Conservation (phyloP, 2,329 filamentous ascomycete genomes). For the Ceratocystis variospora region DNA sequence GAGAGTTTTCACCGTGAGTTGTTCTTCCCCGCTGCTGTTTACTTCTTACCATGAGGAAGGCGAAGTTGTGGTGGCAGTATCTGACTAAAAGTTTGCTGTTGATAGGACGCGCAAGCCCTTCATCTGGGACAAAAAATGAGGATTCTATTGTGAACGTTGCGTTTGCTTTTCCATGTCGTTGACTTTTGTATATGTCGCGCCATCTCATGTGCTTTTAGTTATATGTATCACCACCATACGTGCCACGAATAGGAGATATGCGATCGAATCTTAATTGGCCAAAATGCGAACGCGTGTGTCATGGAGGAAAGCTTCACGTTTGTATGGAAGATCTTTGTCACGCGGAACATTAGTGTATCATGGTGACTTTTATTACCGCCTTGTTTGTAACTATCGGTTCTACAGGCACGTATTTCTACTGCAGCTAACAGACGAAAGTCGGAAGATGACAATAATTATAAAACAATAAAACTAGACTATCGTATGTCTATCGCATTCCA, state of each 20-base stretch:
- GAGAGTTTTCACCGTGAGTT: conserved; percentile 78
- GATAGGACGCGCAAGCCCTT: conserved; percentile 45
- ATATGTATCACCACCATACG: conserved; percentile 16
- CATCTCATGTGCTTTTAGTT: background rate
- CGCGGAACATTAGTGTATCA: no score
- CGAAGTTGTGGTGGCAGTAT: background rate
- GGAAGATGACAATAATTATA: background rate
- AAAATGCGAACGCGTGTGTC: no score
- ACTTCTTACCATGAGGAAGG: background rate
- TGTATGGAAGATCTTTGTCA: no score
- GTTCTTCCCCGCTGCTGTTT: background rate
- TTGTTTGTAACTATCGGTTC: no score
- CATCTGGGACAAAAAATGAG: conserved; percentile 35
- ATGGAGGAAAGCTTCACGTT: no score
- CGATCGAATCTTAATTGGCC: background rate
- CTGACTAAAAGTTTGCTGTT: background rate
- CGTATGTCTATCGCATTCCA: conserved; percentile 5
- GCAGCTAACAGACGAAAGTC: background rate
- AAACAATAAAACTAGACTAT: conserved; percentile 6
- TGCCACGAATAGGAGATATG: background rate
- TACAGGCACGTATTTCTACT: no score
- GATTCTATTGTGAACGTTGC: background rate
- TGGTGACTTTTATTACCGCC: no score
- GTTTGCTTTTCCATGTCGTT: background rate
- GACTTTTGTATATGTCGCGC: background rate